These are phyloP conservation scores for Fraxinus quadrangulata DNA, from an alignment of 257 asterid species.

Conservation along the genomic window DNA sequence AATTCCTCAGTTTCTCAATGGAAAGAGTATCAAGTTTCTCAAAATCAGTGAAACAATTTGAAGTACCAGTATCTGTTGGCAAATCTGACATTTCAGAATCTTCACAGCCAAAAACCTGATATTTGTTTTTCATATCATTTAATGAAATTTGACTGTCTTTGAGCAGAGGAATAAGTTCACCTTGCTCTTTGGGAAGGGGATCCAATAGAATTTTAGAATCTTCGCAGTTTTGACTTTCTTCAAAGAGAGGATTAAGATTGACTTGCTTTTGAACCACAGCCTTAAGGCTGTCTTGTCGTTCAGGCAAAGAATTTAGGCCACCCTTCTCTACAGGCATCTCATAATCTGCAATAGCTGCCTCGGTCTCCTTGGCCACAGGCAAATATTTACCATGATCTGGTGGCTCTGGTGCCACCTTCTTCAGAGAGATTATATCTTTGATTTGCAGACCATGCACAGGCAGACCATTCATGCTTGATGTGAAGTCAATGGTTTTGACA, in stretches of 20 bases:
- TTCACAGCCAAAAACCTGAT: conserved; percentile 31
- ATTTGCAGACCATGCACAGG: conserved; percentile 72
- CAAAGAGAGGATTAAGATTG: conserved; percentile 15
- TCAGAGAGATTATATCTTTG: conserved; percentile 42
- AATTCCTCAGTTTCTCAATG: conserved; percentile 26
- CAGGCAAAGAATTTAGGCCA: conserved; percentile 24
- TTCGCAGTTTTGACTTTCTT: conserved; percentile 14
- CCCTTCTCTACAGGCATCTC: conserved; percentile 38
- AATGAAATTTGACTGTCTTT: conserved; percentile 29
- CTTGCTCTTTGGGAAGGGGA: conserved; percentile 27
- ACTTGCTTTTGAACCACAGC: conserved; percentile 24
- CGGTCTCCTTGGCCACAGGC: conserved; percentile 34
- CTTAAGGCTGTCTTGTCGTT: conserved; percentile 14
- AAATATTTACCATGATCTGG: conserved; percentile 29
- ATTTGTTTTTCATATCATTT: conserved; percentile 21
- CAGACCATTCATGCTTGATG: conserved; percentile 56
- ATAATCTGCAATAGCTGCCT: conserved; percentile 33
- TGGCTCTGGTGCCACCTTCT: conserved; percentile 26
- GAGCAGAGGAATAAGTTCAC: conserved; percentile 20
- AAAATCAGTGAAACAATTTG: conserved; percentile 18
- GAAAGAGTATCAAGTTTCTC: conserved; percentile 32
- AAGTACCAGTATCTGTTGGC: conserved; percentile 27
- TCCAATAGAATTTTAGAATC: conserved; percentile 19
- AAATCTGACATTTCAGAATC: conserved; percentile 27
- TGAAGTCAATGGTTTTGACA: conserved; percentile 53